Conservation (phyloP, 2,329 filamentous ascomycete genomes). For the Epichloe hybrida region DNA sequence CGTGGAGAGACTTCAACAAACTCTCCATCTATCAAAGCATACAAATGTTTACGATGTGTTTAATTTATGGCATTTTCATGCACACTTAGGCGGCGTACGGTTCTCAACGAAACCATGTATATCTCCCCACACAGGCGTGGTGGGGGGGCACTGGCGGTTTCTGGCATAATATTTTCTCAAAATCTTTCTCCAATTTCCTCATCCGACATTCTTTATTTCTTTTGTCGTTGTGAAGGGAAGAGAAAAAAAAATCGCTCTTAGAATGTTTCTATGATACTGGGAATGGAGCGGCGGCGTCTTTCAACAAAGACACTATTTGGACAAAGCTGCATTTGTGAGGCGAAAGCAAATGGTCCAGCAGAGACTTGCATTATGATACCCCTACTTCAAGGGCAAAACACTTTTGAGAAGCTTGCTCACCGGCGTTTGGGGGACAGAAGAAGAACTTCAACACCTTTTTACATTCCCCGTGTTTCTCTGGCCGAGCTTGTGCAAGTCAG, state of each 20-base stretch:
- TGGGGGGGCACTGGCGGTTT: slow-evolving; percentile 20
- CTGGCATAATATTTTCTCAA: slow-evolving; percentile 16
- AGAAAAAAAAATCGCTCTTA: not conserved
- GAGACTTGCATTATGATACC: slow-evolving; percentile 27
- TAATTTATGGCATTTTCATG: slow-evolving; percentile 24
- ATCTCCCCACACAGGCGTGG: slow-evolving; percentile 19
- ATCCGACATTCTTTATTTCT: slow-evolving; percentile 7
- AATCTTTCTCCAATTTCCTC: slow-evolving; percentile 2
- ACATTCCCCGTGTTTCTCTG: slow-evolving; percentile 25
- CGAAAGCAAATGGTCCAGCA: slow-evolving; percentile 17
- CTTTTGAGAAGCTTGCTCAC: slow-evolving; percentile 18
- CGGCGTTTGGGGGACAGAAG: slow-evolving; percentile 29
- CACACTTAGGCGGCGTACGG: slow-evolving; percentile 28
- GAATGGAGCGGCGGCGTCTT: slow-evolving; percentile 28
- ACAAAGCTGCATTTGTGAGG: slow-evolving; percentile 26
- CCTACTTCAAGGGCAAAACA: slow-evolving; percentile 21
- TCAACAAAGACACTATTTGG: slow-evolving; percentile 31
- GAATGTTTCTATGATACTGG: slow-evolving; percentile 21
- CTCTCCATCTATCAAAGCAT: slow-evolving; percentile 18
- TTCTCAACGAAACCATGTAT: slow-evolving; percentile 32
- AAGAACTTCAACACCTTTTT: slow-evolving; percentile 37
- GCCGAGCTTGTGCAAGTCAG: slow-evolving; percentile 25
- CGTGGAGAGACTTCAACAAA: slow-evolving; percentile 29
- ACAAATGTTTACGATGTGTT: slow-evolving; percentile 21
- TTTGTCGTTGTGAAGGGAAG: slow-evolving; percentile 9